Conservation (phyloP, 306 rosid genomes). For the Chamaecrista fasciculata region DNA sequence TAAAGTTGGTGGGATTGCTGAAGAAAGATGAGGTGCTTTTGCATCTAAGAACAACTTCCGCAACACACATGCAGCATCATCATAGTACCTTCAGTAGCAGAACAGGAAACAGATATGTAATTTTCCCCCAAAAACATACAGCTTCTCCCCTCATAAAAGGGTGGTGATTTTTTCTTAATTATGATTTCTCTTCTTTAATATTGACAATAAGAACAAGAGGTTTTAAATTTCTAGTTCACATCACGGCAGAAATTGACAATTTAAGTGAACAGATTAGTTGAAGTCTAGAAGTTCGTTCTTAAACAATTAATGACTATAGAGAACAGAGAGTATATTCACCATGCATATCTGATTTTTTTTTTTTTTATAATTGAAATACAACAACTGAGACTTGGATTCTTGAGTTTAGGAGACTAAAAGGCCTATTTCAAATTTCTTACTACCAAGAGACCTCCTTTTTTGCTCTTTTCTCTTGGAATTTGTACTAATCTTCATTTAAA, state of each 20-base stretch:
- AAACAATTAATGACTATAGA: background rate
- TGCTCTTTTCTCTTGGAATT: background rate
- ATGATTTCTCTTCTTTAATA: background rate
- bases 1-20: slow-evolving; percentile 83
- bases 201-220: background rate
- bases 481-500: background rate
- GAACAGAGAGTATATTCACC: background rate
- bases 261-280: background rate
- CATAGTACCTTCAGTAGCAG: slow-evolving; percentile 68
- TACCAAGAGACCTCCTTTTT: background rate
- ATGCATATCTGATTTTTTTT: background rate
- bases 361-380: background rate
- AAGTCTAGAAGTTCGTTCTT: background rate
- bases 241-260: background rate
- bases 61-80: slow-evolving; percentile 93
- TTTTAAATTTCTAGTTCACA: background rate
- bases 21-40: slow-evolving; percentile 96
- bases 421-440: background rate
- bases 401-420: background rate
- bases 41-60: slow-evolving; percentile 92
- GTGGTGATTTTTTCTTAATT: background rate
- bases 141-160: background rate
- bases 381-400: background rate
- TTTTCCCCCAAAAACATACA: slow-evolving; percentile 1
- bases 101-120: slow-evolving; percentile 4